Base-by-base conservation (phyloP, 2,329 filamentous ascomycete species). In the Colletotrichum simmondsii region DNA sequence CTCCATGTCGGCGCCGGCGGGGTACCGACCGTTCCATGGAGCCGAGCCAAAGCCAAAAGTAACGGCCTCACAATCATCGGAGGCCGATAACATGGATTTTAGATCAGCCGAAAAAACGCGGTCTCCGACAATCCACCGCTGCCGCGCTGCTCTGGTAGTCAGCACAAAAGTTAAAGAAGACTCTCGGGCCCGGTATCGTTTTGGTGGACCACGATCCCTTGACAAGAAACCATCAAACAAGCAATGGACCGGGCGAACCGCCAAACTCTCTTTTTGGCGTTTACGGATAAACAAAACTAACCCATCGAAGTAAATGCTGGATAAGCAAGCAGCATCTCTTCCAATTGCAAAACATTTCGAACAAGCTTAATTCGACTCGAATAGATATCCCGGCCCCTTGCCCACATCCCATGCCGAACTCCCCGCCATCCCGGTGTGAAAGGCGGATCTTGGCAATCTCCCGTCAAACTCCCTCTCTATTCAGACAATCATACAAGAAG, bases 381-480 rank as follows among this genome's bases (percentile, higher is more conserved):
- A 49, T 19, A 19, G 16, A n/a, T n/a, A 11, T 8, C 8, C 5
- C 8, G 42, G 19, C 42, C 42, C 8, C 19, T 22, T 22, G 7
- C 46, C 49, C 49, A 12, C 30, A 16, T 37, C 12, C 7, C 64
- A 60, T 58, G 11, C 28, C 65, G 19, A n/a, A n/a, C 8, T 10
- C 42, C 53, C 65, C 65, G 49, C 70, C 58, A 56, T 49, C 12
- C 69, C 59, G 65, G 59, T 26, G 2, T 24, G 28, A n/a, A 11
- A 49, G 52, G 35, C 37, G 37, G 49, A 37, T 49, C 14, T 53
- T 24, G 65, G 14, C 42, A 72, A 24, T 30, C 7, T 63, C 24
- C 65, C 30, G 58, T 22, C n/a, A n/a, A 16, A 14, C 16, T 14
- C 11, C 8, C 30, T n/a, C 12, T 54, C 22, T 42, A 5, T 57